Evolutionary conservation across 78 protist genomes (phyloP).

Genomic region (Pirum gemmata): DNA sequence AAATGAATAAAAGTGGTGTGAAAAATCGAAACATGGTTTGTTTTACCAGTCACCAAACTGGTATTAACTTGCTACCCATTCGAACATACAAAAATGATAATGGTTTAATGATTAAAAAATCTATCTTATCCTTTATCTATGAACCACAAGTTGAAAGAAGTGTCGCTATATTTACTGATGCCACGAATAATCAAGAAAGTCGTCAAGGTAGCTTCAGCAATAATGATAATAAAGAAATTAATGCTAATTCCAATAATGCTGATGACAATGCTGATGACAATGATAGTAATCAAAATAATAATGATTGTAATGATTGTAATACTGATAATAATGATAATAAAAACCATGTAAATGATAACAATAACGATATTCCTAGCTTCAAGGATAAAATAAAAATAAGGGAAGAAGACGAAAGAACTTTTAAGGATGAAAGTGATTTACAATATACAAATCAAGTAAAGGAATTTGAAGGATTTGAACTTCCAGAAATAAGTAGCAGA

Average conservation of each 20-base stretch:
- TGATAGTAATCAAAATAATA: not conserved
- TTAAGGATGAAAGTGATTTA: no score
- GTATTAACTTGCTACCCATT: not conserved
- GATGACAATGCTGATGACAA: not conserved
- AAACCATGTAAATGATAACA: not conserved
- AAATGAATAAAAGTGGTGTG: not conserved
- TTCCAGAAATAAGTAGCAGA: not conserved
- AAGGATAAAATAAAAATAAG: no score
- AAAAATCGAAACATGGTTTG: not conserved
- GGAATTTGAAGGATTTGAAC: not conserved
- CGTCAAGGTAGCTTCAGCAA: no score
- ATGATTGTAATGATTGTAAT: not conserved
- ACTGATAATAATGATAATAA: not conserved
- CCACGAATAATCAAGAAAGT: no score
- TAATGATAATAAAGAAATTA: not conserved
- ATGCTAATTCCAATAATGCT: not conserved
- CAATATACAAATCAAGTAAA: no score
- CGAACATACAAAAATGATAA: not conserved
- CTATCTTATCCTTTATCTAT: no score
- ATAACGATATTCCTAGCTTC: no score
- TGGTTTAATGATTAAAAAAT: not conserved
- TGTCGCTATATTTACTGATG: no score
- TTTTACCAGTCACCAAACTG: not conserved
- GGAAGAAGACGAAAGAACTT: no score
- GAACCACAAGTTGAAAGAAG: no score